Base-by-base conservation (phyloP, 768 basidiomycete species). In the Trametopsis cervina region DNA sequence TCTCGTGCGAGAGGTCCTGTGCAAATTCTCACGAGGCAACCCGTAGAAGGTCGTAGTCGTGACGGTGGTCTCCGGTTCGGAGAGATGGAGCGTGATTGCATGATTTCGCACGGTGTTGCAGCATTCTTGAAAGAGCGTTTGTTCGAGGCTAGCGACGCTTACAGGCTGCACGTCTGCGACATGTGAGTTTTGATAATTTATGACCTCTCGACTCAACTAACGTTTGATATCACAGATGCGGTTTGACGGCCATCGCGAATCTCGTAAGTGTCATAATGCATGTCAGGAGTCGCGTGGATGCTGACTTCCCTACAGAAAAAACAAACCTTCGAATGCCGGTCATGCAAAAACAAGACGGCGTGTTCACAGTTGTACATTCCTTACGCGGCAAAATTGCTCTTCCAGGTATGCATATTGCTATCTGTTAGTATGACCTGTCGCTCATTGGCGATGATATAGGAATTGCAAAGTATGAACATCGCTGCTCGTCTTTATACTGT, bases 21-120 rank as follows among this genome's bases (percentile, higher is more conserved):
- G 7, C 96, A 99, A 65, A 99, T 98, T 59, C 68, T 99, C 59
- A 99, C 95, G 25, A 72, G 96, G 42, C 96, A 99, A 62, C 96
- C 96, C 11, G 96, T 99, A 13, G 96, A 99, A 64, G 96, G 96
- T 78, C 80, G 96, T 67, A 92, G 89, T 78, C 80, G 96, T 70
- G 96, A 98, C 62, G 96, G 96, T 74, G 96, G 96, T 66, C 70
- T 99, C 54, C 92, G 96, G 60, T 99, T 99, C 75, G 96, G 96
- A 75, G 96, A 99, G 77, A 99, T 99, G 96, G 96, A 99, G 64
- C 89, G 92, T 65, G 95, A 97, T 79, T 98, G 96, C 66, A 99
- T 99, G 96, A 95, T 99, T 52, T 96, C 96, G 20, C 96, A 99
- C 71, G 96, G 96, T 63, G 93, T 98, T 54, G 95, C 96, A 40